These are phyloP conservation scores for Alternaria panax DNA, from an alignment of 2,329 filamentous ascomycete species.

Conservation along the genomic window DNA sequence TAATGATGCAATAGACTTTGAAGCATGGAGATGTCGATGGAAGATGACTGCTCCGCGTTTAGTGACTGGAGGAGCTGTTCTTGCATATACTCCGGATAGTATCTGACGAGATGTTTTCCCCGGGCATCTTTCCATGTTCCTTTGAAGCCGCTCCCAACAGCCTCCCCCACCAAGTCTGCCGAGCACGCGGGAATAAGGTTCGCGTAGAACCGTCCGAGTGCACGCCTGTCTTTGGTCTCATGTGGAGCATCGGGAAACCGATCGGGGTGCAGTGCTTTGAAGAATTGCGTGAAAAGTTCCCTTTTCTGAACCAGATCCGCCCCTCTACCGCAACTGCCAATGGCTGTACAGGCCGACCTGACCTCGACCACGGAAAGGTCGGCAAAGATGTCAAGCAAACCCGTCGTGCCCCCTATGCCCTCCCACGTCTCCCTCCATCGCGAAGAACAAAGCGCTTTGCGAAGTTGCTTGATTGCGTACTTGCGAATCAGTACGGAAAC, in stretches of 20 bases:
- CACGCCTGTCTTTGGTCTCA: slow-evolving; percentile 27
- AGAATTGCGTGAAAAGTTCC: slow-evolving; percentile 26
- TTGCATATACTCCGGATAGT: slow-evolving; percentile 28
- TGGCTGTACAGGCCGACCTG: slow-evolving; percentile 22
- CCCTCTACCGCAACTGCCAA: slow-evolving; percentile 24
- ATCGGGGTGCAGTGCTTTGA: slow-evolving; percentile 32
- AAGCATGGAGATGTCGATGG: slow-evolving; percentile 9
- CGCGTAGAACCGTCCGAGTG: slow-evolving; percentile 28
- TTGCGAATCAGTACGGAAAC: slow-evolving; percentile 31
- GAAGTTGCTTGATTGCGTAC: slow-evolving; percentile 29
- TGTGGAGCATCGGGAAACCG: slow-evolving; percentile 18
- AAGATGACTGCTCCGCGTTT: neutral
- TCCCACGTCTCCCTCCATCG: slow-evolving; percentile 39
- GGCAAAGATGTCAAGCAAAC: slow-evolving; percentile 33
- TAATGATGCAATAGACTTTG: slow-evolving; percentile 15
- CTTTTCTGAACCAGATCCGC: slow-evolving; percentile 26
- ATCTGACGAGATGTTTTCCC: slow-evolving; percentile 15
- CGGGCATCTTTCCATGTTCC: slow-evolving; percentile 12
- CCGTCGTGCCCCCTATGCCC: slow-evolving; percentile 33
- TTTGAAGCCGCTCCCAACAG: slow-evolving; percentile 9
- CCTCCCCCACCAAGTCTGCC: slow-evolving; percentile 19
- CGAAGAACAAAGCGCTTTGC: slow-evolving; percentile 21
- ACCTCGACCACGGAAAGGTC: slow-evolving; percentile 39
- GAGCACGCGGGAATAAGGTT: slow-evolving; percentile 33
- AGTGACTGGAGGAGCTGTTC: slow-evolving; percentile 19